These are phyloP conservation scores for Colletotrichum spaethianum DNA, from an alignment of 2,329 filamentous ascomycete genomes.

Conservation along the genomic window DNA sequence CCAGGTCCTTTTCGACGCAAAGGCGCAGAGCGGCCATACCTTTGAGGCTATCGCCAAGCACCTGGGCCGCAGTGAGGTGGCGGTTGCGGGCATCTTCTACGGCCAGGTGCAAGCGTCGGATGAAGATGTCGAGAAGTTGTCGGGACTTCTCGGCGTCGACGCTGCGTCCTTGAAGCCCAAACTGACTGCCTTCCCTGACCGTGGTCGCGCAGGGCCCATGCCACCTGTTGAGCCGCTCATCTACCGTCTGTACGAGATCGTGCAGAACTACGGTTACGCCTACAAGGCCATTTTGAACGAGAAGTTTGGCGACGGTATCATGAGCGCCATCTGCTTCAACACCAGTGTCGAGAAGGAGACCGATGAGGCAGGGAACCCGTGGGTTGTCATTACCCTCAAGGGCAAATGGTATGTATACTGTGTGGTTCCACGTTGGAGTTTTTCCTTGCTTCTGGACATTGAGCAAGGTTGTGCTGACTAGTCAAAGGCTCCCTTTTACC, in stretches of 20 bases:
- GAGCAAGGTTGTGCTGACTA: slow-evolving; percentile 20
- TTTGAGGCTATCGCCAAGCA: slow-evolving; percentile 84
- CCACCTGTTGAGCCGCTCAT: slow-evolving; percentile 88
- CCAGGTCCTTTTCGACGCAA: slow-evolving; percentile 83
- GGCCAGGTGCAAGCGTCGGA: slow-evolving; percentile 82
- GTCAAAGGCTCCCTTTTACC: slow-evolving; percentile 53
- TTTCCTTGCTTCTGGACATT: not conserved
- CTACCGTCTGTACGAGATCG: slow-evolving; percentile 92
- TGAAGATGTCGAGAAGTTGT: slow-evolving; percentile 77
- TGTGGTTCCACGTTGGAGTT: not conserved
- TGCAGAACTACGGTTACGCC: slow-evolving; percentile 97
- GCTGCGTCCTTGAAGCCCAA: slow-evolving; percentile 70
- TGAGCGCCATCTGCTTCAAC: slow-evolving; percentile 94
- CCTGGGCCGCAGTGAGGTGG: slow-evolving; percentile 85
- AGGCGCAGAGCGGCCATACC: slow-evolving; percentile 80
- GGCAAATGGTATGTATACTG: slow-evolving; percentile 87
- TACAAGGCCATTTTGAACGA: slow-evolving; percentile 97
- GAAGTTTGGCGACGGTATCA: slow-evolving; percentile 95
- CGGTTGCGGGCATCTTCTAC: slow-evolving; percentile 91
- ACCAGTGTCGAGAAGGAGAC: slow-evolving; percentile 96
- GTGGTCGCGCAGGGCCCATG: slow-evolving; percentile 85
- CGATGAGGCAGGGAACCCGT: slow-evolving; percentile 83
- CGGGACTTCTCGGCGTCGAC: slow-evolving; percentile 74
- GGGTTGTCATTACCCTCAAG: slow-evolving; percentile 87
- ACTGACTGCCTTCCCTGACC: slow-evolving; percentile 82